These are phyloP conservation scores for Umbelopsis sp. DNA, from an alignment of 192 early-diverging fungal species.

Conservation along the genomic window DNA sequence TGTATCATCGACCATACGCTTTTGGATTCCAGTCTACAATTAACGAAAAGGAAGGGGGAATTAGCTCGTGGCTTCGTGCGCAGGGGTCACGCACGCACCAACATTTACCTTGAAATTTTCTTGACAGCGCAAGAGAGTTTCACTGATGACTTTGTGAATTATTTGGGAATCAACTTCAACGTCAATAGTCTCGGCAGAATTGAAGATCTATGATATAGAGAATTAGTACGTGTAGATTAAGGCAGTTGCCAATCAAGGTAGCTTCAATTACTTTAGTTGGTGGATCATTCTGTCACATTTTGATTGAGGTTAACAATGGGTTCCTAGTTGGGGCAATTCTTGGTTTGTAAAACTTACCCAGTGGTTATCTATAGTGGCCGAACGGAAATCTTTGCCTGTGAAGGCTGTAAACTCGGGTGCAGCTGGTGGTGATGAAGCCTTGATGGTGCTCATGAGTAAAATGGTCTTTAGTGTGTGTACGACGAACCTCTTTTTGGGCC, in stretches of 20 bases:
- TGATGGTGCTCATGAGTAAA: background rate
- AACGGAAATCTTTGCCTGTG: constrained; percentile 43
- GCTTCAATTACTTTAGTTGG: constrained; percentile 43
- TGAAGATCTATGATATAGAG: constrained; percentile 24
- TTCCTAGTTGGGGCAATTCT: background rate
- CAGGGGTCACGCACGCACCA: too few relatives aligned
- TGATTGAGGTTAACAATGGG: background rate
- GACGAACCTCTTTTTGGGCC: background rate
- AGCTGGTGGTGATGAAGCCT: background rate
- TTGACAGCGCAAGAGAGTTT: background rate
- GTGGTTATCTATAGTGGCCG: constrained; percentile 50
- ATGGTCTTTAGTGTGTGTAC: background rate
- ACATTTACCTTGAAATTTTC: background rate
- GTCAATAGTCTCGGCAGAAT: background rate
- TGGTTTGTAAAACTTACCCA: constrained; percentile 32
- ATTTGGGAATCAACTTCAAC: constrained; percentile 14
- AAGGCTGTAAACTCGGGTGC: background rate
- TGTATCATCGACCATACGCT: constrained; percentile 20
- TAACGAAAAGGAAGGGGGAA: background rate
- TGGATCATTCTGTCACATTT: constrained; percentile 45
- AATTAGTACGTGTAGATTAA: background rate
- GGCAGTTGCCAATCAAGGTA: background rate
- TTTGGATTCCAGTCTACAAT: constrained; percentile 19
- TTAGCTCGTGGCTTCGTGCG: too few relatives aligned
- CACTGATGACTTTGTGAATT: constrained; percentile 5